These are phyloP conservation scores for Ascoidea rubescens DNA, from an alignment of 805 yeast genomes.

Conservation along the genomic window DNA sequence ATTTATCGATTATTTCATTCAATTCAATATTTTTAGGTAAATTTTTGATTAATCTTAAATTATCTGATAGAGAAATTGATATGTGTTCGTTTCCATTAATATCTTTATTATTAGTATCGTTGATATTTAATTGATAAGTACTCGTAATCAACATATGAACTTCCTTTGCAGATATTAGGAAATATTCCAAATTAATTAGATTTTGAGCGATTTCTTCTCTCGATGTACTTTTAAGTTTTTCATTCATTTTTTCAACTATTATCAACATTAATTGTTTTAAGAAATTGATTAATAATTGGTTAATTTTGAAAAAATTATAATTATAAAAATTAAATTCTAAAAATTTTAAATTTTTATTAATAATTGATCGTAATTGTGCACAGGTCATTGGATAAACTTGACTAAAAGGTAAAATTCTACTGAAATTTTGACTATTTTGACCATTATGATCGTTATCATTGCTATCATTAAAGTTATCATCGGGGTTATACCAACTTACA, in stretches of 20 bases:
- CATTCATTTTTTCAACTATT: conserved; percentile 48
- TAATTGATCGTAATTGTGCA: conserved; percentile 51
- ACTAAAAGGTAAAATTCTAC: conserved; percentile 73
- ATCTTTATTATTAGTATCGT: conserved; percentile 10
- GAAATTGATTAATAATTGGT: conserved; percentile 41
- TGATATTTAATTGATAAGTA: conserved; percentile 17
- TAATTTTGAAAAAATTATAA: conserved; percentile 44
- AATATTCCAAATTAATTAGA: conserved; percentile 76
- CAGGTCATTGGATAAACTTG: conserved; percentile 81
- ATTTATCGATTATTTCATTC: conserved; percentile 38
- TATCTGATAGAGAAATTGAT: conserved; percentile 17
- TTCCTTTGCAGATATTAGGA: conserved; percentile 60
- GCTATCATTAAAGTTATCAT: conserved; percentile 30
- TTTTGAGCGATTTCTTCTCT: conserved; percentile 89
- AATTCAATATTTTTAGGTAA: conserved; percentile 21
- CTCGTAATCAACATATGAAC: conserved; percentile 30
- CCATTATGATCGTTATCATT: conserved; percentile 16
- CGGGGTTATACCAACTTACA: conserved; percentile 56
- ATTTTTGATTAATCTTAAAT: conserved; percentile 22
- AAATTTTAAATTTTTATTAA: conserved; percentile 51
- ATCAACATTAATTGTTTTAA: conserved; percentile 62
- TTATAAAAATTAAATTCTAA: conserved; percentile 50
- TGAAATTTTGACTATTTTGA: conserved; percentile 23
- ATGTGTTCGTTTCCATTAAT: conserved; percentile 15
- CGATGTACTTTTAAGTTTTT: conserved; percentile 52